Evolutionary conservation across 345 rosid genomes (phyloP).

Genomic region (Heritiera fomes): DNA sequence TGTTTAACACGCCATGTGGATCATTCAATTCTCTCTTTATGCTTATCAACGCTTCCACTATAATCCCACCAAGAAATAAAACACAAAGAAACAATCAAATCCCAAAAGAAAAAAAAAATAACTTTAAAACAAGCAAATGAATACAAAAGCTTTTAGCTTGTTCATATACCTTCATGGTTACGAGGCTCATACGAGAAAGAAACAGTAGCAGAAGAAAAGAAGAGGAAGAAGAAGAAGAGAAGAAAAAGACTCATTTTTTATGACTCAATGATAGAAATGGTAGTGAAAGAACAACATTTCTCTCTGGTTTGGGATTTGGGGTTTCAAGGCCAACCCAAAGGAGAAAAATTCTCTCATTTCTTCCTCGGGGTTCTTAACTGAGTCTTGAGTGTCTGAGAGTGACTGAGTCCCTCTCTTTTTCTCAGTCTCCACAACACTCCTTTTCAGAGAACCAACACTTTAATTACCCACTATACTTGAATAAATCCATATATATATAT

Average conservation of each 20-base stretch:
- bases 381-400: neutral
- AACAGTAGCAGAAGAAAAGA: constrained; percentile 33
- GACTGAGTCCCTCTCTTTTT: constrained; percentile 16
- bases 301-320: neutral
- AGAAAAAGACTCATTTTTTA: constrained; percentile 20
- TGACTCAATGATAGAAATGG: neutral
- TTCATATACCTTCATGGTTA: constrained; percentile 74
- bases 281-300: constrained; percentile 20
- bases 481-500: neutral
- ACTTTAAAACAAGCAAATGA: neutral
- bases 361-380: constrained; percentile 21
- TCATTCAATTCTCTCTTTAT: constrained; percentile 58
- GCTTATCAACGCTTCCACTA: constrained; percentile 82
- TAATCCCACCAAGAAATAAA: constrained; percentile 11
- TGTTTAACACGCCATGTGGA: constrained; percentile 79
- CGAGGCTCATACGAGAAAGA: constrained; percentile 69
- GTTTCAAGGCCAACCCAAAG: neutral
- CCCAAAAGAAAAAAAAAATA: neutral
- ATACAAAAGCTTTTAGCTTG: neutral
- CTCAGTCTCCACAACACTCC: constrained; percentile 35
- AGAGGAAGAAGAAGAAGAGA: constrained; percentile 23
- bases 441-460: constrained; percentile 21
- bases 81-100: neutral
- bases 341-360: neutral
- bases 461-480: neutral